Evolutionary conservation across 495 filamentous ascomycete genomes (phyloP), one percentile per base, ranked within the genome.

Genomic region (Saxispiralis lemnorum): DNA sequence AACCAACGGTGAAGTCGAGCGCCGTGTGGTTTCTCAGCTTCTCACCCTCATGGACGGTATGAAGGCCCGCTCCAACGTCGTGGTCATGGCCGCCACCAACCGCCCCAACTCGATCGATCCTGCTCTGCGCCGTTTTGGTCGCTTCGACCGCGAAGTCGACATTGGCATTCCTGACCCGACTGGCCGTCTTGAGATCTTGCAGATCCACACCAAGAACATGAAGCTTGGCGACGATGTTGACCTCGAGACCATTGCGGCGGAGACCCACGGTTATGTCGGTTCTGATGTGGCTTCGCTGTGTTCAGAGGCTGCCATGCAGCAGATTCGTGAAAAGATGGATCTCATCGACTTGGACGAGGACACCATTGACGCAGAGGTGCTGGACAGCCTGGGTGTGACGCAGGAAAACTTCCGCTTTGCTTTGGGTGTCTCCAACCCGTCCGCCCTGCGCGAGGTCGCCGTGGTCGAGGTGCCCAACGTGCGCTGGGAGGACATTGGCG

Each of bases 141-240:
- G 88, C 64, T 96, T 96, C 69, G 88, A 94, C 63, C 89, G 88
- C 63, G 88, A 96, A 62, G 88, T 96, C 47, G 88, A 96, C 57
- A 94, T 96, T 53, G 86, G 88, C 51, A 94, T 96, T 50, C 88
- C 88, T 30, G 88, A 96, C 65, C 89, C 92, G 41, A 96, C 89
- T 57, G 89, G 89, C 49, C 89, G 92, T 75, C 81, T 97, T 35
- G 89, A 97, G 69, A 95, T 97, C 59, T 75, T 97, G 38, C 81
- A 87, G 64, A 97, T 97, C 51, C 89, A 97, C 70, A 96, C 92
- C 54, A 97, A 97, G 78, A 97, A 97, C 75, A 97, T 97, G 89
- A 97, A 96, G 72, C 75, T 97, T 21, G 85, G 68, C 38, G 92
- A 94, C 36, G 89, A 96, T 59, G 89, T 97, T 34, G 89, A 97